Percentiles rank a stretch among this genome's conserved stretches.
phyloP scores from a whole-genome alignment of 2,329 filamentous ascomycete genomes.

The Penicillium frequentans region DNA sequence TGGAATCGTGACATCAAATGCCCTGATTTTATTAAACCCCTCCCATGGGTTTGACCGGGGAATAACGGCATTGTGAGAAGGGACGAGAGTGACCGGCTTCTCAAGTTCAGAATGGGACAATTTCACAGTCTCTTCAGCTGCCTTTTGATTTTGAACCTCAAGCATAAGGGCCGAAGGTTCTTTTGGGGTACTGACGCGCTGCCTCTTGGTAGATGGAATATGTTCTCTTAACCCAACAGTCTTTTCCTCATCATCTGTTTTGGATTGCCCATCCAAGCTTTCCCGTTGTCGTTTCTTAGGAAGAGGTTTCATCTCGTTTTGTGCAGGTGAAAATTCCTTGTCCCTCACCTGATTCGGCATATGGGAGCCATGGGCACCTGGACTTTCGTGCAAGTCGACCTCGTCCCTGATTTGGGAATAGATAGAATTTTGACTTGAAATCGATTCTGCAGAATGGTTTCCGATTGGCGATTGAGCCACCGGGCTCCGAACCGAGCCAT shows the following conservation, averaged over 20 bases:
- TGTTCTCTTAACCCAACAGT: neutral
- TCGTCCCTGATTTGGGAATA: neutral
- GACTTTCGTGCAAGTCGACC: neutral
- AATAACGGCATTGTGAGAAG: neutral
- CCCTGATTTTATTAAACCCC: neutral
- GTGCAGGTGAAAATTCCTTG: neutral
- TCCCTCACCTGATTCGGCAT: neutral
- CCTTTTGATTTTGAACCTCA: neutral
- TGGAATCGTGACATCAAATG: neutral
- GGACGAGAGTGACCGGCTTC: neutral
- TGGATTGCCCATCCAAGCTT: neutral
- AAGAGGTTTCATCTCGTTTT: neutral
- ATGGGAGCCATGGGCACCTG: neutral
- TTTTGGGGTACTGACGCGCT: conserved; percentile 1
- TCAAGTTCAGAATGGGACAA: neutral
- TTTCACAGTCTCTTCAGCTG: neutral
- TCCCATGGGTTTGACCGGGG: neutral
- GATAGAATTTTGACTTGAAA: neutral
- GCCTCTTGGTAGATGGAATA: conserved; percentile 14
- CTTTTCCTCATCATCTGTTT: neutral
- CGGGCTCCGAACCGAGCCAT: neutral
- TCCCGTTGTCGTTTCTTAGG: conserved; percentile 11
- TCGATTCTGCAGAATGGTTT: neutral
- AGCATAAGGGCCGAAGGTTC: neutral
- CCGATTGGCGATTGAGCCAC: neutral